Evolutionary conservation across 768 basidiomycete genomes (phyloP).

Genomic region (Cystofilobasidium capitatum): DNA sequence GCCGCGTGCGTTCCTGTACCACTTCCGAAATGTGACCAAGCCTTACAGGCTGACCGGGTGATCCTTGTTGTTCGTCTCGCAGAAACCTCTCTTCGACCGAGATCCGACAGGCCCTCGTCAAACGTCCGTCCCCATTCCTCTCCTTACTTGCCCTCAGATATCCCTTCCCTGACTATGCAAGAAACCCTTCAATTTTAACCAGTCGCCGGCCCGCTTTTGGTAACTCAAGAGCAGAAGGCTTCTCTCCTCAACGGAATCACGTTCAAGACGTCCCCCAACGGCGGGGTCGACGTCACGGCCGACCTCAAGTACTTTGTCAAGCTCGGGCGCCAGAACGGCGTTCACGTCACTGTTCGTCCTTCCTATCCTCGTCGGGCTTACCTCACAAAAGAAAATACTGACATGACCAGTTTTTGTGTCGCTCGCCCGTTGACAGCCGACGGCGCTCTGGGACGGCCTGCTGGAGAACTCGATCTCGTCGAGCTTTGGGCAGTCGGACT

Average conservation of each 20-base stretch:
- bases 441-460: conserved; percentile 38
- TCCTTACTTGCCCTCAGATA: background rate
- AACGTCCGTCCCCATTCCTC: background rate
- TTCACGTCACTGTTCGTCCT: conserved; percentile 60
- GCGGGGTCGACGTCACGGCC: conserved; percentile 70
- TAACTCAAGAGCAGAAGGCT: no score
- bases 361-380: conserved; percentile 34
- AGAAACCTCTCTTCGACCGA: conserved; percentile 47
- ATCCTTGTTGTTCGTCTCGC: conserved; percentile 45
- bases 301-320: conserved; percentile 91
- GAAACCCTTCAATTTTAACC: background rate
- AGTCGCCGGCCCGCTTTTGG: conserved; percentile 10
- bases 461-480: conserved; percentile 65
- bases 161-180: background rate
- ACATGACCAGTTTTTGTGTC: background rate
- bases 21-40: conserved; percentile 3
- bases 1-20: conserved; percentile 27
- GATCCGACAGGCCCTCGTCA: conserved; percentile 52
- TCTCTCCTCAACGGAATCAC: conserved; percentile 6
- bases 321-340: conserved; percentile 76
- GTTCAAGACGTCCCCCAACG: conserved; percentile 53
- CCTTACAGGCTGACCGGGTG: no score
- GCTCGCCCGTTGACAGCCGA: conserved; percentile 40
- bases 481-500: conserved; percentile 70
- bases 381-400: background rate